Base-by-base conservation (phyloP, 176 grass and related monocot genomes). In the Elymus sibiricus region DNA sequence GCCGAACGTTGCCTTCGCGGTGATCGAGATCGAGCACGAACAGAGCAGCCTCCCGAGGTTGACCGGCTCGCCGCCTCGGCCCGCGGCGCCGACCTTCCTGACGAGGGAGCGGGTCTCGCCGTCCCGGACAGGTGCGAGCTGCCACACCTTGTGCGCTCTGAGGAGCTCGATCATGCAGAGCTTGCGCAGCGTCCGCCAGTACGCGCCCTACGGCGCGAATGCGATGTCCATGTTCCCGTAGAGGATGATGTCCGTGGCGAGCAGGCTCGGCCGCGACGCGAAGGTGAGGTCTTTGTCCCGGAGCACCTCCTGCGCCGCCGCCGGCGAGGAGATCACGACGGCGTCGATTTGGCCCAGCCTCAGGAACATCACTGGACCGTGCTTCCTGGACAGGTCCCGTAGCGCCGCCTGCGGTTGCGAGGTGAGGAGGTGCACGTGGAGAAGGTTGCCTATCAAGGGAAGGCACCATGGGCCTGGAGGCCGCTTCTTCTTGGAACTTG, bases 171-270 rank as follows among this genome's bases (percentile, higher is more conserved):
- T 5, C 44, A 32, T 22, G 70, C 56, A 83, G 26, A 91, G 55
- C 86, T 84, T 94, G 47, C 89, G 66, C 25, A 89, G 9, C 35
- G 29, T 32, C 1, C 78, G 74, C 88, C 92, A 90, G 58, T 90
- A 85, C 0, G 22, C 19, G 2, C 88, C 82, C 51, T 90, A 88
- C 5, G 91, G 85, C 0, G 87, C 31, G 35, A 80, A 89, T 10
- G 2, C 62, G 11, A 90, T 19, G 68, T 85, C 91, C 24, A 72
- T 25, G 72, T 19, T 55, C 29, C 40, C 79, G 86, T 90, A 88
- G 49, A 58, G 53, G 53, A 58, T 58, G 53, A 58, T 58, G 53
- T 58, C 53, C 2, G 53, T 9, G 7, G 53, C 60, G 17, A 65
- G 32, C 16, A 77, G 1, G 19, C 24, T 43, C 2, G 85, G 85